Evolutionary conservation across 352 stramenopile species (phyloP), one percentile per base, ranked within the genome.

Genomic region (Albugo laibachii): DNA sequence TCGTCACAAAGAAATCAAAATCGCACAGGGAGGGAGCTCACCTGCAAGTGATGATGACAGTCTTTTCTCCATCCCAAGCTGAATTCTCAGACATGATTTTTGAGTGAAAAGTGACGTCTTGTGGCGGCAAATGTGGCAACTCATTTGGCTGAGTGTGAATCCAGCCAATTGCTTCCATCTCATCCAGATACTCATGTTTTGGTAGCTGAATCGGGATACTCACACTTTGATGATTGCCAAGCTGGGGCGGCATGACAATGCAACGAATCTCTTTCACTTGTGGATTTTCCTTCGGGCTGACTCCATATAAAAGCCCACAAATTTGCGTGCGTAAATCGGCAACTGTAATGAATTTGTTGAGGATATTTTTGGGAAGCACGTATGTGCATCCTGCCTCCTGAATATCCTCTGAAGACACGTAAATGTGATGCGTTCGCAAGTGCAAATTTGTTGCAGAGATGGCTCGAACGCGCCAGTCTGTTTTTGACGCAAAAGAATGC

Each of bases 131-230:
- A 52, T 97, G 91, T 49, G 95, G 91, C 36, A 98, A 58, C 57
- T 99, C 95, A 55, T 96, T 98, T 12, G 95, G 95, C 64, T 99
- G 95, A 1, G 96, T 99, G 71, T 99, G 96, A 48, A 99, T 96
- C 94, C 95, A 98, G 5, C 96, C 96, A 10, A 99, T 75, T 45
- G 94, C 93, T 62, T 99, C 93, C 66, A 99, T 81, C 12, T 92
- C 94, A 48, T 98, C 86, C 46, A 99, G 58, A 49, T 97, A 89
- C 51, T 98, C 92, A 63, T 99, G 91, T 34, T 96, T 79, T 0
- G 96, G 96, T 40, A 99, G 68, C 24, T 86, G 69, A 52, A 97
- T 87, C 16, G 96, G 95, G n/a, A 99, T 70, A 44, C 88, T 97
- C 15, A 98, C 93, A 49, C 61, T 94, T 61, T 98, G 91, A 52